Base-by-base conservation (phyloP, 2,329 filamentous ascomycete genomes). In the Aspergillus aculeatinus region DNA sequence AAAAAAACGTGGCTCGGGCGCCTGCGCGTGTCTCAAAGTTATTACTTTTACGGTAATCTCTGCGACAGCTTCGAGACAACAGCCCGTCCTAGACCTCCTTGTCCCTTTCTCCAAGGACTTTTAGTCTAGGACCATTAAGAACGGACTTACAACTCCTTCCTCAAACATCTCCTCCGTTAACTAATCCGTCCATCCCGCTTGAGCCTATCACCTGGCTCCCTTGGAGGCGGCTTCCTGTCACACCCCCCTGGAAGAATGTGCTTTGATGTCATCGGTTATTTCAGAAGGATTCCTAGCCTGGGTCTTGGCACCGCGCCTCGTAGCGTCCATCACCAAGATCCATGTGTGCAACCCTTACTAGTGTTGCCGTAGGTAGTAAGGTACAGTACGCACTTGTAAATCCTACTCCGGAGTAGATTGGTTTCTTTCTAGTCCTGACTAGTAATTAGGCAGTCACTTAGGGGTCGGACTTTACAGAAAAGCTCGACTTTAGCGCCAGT, bases 1-100 rank as follows among this genome's bases (percentile, higher is more conserved):
- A 29, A 54, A 47, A 54, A 54, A 54, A 54, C 51, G 51, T 54
- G 51, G 51, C 51, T 54, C 35, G 51, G 51, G 51, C 29, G 29
- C 31, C 51, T 31, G 33, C 51, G 51, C 35, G 51, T 54, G 21
- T 54, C 21, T 54, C 29, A 54, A 47, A n/a, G n/a, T 47, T 27
- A 42, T 23, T 52, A 54, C 51, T 54, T 54, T 54, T 54, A 42
- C 23, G 39, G 51, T 31, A 54, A 27, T 54, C 44, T 54, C 16
- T 54, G 51, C 51, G 35, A 54, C 51, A 47, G 31, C 5, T 52
- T 52, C 31, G 33, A 52, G 39, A 44, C 39, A 44, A 19, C 16
- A 44, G 39, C 14, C 39, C 39, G 39, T 19, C 39, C 39, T 16
- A 44, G 39, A 44, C 39, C 16, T 9, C 14, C 16, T 44, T 16